A percentile compares a stretch with the other conserved stretches of the same genome.
Evolutionary conservation across 2,329 filamentous ascomycete species (phyloP).

Genomic region (Aureobasidium subglaciale): DNA sequence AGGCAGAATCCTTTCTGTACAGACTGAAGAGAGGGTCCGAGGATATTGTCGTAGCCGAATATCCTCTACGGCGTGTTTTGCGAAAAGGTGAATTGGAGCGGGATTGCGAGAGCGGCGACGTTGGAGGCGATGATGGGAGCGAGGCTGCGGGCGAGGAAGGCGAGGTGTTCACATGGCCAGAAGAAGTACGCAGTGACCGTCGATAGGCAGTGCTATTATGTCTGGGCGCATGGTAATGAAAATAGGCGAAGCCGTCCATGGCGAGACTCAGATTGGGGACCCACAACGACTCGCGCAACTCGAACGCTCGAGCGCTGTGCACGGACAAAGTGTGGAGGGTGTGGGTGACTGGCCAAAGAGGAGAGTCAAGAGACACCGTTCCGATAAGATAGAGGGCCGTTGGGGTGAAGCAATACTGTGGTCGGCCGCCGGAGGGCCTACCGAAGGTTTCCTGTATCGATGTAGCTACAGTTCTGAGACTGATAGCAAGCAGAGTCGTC

Average conservation of each 20-base stretch:
- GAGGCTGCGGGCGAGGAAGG: not conserved
- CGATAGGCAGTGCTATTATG: not conserved
- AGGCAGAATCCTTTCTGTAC: slow-evolving; percentile 2
- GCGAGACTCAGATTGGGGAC: not conserved
- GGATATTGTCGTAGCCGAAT: not conserved
- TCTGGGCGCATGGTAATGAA: slow-evolving; percentile 10
- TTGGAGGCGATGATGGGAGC: not conserved
- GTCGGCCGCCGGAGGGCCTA: not conserved
- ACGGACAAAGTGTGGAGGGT: not conserved
- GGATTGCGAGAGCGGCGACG: not conserved
- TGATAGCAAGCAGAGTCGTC: not conserved
- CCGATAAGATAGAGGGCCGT: slow-evolving; percentile 10
- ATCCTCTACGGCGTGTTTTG: not conserved
- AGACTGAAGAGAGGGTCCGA: not conserved
- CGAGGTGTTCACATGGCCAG: slow-evolving; percentile 1
- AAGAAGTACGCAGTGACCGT: not conserved
- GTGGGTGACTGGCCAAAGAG: not conserved
- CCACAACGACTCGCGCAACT: slow-evolving; percentile 8
- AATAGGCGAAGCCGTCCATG: slow-evolving; percentile 9
- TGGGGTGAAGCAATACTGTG: slow-evolving; percentile 5
- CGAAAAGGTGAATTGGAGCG: slow-evolving; percentile 4
- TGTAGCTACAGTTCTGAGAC: not conserved
- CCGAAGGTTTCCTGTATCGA: not conserved
- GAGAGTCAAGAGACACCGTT: not conserved
- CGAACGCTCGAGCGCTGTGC: slow-evolving; percentile 4